phyloP scores from a whole-genome alignment of 164 flowering plant species.

The Chimonanthus praecox region DNA sequence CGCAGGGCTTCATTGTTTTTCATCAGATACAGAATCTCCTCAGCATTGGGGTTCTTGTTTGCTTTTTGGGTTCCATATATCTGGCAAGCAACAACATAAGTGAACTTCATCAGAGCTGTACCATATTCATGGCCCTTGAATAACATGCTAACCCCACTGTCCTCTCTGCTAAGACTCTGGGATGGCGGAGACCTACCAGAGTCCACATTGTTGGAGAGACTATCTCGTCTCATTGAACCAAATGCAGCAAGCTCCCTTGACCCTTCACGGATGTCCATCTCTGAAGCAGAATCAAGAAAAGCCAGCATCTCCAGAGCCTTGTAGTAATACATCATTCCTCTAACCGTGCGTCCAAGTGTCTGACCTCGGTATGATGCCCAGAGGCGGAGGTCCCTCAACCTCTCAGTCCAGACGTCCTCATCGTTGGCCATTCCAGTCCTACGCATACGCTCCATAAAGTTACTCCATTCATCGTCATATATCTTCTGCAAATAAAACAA shows the following conservation, averaged over 20 bases:
- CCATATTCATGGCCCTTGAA: conserved; percentile 77
- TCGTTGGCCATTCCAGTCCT: conserved; percentile 70
- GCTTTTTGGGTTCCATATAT: conserved; percentile 81
- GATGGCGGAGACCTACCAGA: conserved; percentile 21
- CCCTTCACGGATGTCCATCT: conserved; percentile 71
- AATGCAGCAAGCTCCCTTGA: conserved; percentile 45
- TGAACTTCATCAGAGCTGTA: conserved; percentile 77
- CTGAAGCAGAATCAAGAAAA: conserved; percentile 87
- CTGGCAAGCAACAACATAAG: conserved; percentile 90
- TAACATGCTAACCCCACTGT: conserved; percentile 52
- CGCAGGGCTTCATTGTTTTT: conserved; percentile 88
- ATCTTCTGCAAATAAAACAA: conserved; percentile 87
- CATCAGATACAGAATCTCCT: conserved; percentile 75
- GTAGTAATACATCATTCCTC: conserved; percentile 98
- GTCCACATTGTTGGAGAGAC: conserved; percentile 1
- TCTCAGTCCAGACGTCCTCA: conserved; percentile 49
- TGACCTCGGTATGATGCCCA: conserved; percentile 99
- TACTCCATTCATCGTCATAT: conserved; percentile 82
- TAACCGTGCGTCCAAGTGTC: conserved; percentile 86
- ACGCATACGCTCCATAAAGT: conserved; percentile 80
- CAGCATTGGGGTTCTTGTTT: conserved; percentile 61
- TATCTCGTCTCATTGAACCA: conserved; percentile 31
- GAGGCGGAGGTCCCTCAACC: conserved; percentile 59
- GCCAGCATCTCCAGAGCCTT: conserved; percentile 86
- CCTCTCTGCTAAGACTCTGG: conserved; percentile 35